Conservation (phyloP, 1,284 basidiomycete genomes). For the Pascua guehoae region DNA sequence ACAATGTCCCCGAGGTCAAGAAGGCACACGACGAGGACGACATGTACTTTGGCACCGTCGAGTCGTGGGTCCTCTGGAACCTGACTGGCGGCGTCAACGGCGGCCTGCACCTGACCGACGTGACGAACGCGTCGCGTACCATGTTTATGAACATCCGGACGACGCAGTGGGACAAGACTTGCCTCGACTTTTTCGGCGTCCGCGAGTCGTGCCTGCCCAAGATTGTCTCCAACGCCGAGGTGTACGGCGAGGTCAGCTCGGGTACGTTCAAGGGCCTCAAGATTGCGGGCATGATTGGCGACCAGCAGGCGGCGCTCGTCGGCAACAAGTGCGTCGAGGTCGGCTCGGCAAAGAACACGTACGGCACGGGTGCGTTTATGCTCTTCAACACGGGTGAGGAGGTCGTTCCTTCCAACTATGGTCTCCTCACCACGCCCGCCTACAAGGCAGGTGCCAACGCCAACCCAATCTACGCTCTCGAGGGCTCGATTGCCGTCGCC, state of each 20-base stretch:
- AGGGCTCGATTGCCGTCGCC: conserved; percentile 92
- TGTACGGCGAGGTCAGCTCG: conserved; percentile 70
- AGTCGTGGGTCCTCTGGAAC: conserved; percentile 79
- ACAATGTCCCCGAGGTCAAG: conserved; percentile 72
- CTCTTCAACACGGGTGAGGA: conserved; percentile 84
- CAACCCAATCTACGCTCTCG: conserved; percentile 84
- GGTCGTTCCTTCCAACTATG: conserved; percentile 78
- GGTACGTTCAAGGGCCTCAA: conserved; percentile 68
- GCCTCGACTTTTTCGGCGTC: conserved; percentile 84
- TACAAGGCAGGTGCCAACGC: conserved; percentile 79
- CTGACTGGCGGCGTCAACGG: conserved; percentile 69
- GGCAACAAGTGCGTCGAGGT: conserved; percentile 86
- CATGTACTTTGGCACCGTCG: conserved; percentile 88
- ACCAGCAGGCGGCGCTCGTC: conserved; percentile 95
- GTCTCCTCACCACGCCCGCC: conserved; percentile 85
- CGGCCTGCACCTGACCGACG: conserved; percentile 81
- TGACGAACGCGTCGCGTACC: conserved; percentile 93
- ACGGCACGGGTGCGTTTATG: conserved; percentile 93
- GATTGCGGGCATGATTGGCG: conserved; percentile 88
- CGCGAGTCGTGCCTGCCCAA: conserved; percentile 74
- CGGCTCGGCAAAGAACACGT: conserved; percentile 90
- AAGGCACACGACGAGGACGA: conserved; percentile 78
- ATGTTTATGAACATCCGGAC: conserved; percentile 82
- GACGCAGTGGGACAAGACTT: conserved; percentile 74
- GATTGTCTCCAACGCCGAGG: conserved; percentile 86